phyloP scores from a whole-genome alignment of 306 rosid genomes.

The Cucurbita maxima region DNA sequence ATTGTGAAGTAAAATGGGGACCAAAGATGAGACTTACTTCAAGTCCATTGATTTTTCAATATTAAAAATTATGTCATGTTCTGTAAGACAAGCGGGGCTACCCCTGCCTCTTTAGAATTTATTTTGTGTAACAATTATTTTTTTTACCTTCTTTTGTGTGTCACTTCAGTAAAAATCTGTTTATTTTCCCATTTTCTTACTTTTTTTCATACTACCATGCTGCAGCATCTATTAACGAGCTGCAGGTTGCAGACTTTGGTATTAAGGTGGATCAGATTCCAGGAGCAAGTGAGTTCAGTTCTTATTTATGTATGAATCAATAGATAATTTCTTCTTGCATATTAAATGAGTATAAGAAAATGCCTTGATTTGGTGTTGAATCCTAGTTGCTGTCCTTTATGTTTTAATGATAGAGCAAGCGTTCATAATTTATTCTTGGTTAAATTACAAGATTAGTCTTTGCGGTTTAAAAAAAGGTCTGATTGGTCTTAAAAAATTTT shows the following conservation, averaged over 20 bases:
- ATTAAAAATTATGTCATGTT: neutral
- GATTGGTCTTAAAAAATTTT: too few relatives aligned
- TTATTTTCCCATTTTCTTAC: slow-evolving; percentile 3
- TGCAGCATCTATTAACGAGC: slow-evolving; percentile 57
- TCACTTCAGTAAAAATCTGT: neutral
- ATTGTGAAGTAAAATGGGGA: neutral
- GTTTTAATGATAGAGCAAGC: neutral
- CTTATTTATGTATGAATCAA: neutral
- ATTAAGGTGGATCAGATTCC: slow-evolving; percentile 56
- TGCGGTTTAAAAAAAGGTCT: neutral
- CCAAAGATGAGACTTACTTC: neutral
- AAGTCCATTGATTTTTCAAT: neutral
- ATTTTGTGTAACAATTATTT: neutral
- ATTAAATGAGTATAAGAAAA: neutral
- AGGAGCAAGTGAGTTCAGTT: slow-evolving; percentile 56
- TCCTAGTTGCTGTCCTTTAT: neutral
- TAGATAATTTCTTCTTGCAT: neutral
- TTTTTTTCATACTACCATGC: slow-evolving; percentile 13
- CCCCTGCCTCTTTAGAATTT: neutral
- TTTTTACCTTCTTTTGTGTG: neutral
- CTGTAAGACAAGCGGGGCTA: neutral
- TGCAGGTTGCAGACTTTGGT: slow-evolving; percentile 54
- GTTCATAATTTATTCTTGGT: neutral
- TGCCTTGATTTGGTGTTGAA: neutral
- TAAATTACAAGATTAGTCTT: neutral